Percentiles rank a stretch among this genome's conserved stretches.
phyloP scores from a whole-genome alignment of 176 grass and related monocot genomes.

The Luzula sylvatica region DNA sequence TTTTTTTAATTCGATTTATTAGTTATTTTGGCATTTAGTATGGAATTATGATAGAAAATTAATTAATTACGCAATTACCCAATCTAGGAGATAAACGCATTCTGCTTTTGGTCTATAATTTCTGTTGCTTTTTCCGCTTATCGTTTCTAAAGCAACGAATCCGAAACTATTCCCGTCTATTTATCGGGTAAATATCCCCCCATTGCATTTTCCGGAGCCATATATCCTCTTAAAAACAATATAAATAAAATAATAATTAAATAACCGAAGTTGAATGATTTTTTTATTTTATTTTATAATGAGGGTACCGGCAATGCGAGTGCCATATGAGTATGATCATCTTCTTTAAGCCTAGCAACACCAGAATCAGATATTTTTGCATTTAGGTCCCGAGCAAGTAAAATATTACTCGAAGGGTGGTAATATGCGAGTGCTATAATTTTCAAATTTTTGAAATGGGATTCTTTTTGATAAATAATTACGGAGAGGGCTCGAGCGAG shows the following conservation, averaged over 20 bases:
- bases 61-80: constrained; percentile 61
- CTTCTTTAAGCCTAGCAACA: constrained; percentile 86
- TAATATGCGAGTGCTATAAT: constrained; percentile 59
- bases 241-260: constrained; percentile 8
- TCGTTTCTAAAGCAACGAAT: constrained; percentile 79
- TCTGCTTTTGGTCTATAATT: constrained; percentile 89
- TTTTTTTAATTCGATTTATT: constrained; percentile 11
- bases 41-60: background rate
- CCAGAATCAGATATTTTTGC: constrained; percentile 98
- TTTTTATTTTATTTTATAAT: background rate
- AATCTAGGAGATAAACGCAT: constrained; percentile 87
- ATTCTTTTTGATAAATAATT: background rate
- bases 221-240: constrained; percentile 67
- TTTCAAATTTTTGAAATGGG: no score
- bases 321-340: constrained; percentile 85
- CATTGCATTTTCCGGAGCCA: constrained; percentile 98
- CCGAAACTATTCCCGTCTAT: constrained; percentile 91
- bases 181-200: constrained; percentile 85
- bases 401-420: constrained; percentile 71
- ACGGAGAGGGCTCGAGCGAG: constrained; percentile 68
- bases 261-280: background rate
- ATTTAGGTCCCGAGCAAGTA: constrained; percentile 72
- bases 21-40: background rate
- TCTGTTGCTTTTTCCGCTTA: constrained; percentile 92
- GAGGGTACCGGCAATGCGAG: constrained; percentile 68